These are phyloP conservation scores for Uronychia binucleata DNA, from an alignment of 73 alveolate genomes.

Conservation along the genomic window DNA sequence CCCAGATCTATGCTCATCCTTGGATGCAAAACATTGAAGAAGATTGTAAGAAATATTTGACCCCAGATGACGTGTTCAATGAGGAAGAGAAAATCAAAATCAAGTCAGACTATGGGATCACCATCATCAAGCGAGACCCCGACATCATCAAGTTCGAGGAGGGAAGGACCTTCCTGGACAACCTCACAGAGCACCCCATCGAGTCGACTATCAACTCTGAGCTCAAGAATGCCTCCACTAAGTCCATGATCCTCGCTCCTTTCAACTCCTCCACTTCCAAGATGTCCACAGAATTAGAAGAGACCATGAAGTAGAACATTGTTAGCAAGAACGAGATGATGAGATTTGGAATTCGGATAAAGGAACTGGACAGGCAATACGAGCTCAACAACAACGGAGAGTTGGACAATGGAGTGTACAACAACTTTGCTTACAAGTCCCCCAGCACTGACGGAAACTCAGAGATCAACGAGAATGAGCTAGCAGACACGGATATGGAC, in stretches of 20 bases:
- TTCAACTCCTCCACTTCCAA: slow-evolving; percentile 70
- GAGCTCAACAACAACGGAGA: slow-evolving; percentile 73
- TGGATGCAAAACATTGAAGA: slow-evolving; percentile 64
- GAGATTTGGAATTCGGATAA: background rate
- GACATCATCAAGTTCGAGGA: slow-evolving; percentile 31
- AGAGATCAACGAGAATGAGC: background rate
- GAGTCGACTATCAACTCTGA: slow-evolving; percentile 49
- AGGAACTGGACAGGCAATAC: slow-evolving; percentile 22
- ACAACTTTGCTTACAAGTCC: slow-evolving; percentile 31
- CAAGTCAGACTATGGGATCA: background rate
- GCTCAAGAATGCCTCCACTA: slow-evolving; percentile 71
- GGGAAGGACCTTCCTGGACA: slow-evolving; percentile 15
- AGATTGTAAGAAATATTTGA: slow-evolving; percentile 24
- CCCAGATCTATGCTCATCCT: slow-evolving; percentile 65
- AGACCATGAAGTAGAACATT: slow-evolving; percentile 44
- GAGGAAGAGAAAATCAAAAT: slow-evolving; percentile 29
- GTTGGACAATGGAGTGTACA: slow-evolving; percentile 74
- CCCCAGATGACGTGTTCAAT: slow-evolving; percentile 38
- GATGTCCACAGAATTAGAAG: slow-evolving; percentile 33
- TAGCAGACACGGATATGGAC: background rate
- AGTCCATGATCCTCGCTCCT: slow-evolving; percentile 88
- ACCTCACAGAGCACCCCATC: slow-evolving; percentile 61
- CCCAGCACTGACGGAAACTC: background rate
- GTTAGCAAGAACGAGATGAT: slow-evolving; percentile 44
- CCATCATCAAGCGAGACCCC: slow-evolving; percentile 24